Evolutionary conservation across 306 rosid genomes (phyloP), one percentile per base, ranked within the genome.

Genomic region (Quercus glauca): DNA sequence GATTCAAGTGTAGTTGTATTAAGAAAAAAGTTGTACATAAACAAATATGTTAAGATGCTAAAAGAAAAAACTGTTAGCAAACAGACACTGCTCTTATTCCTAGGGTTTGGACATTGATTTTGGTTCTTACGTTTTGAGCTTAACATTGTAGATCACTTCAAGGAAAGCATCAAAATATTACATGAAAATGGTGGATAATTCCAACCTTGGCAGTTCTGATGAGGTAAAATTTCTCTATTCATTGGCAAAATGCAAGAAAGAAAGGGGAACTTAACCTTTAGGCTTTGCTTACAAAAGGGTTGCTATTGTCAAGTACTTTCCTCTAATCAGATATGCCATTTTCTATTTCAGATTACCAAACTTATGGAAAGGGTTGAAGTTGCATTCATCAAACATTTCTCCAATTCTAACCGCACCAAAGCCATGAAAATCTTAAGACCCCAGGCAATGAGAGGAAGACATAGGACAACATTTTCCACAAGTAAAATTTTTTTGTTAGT

Each of bases 121-220:
- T 45, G 52, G 52, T 45, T 11, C 52, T 45, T 45, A 45, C 0
- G 4, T 45, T 45, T 45, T 45, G 7, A 55, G 6, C 60, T 65
- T 33, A 15, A 64, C 58, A 49, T 25, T 80, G 77, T 87, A 91
- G 97, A 85, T 91, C 68, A 83, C 94, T 67, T 88, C 88, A 68
- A 87, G 97, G 82, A 63, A 81, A 52, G 85, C 94, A 41, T 71
- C 87, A 58, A 87, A 87, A 78, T 55, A 89, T 58, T 90, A 88
- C 88, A 87, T 90, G 94, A 86, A 80, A 69, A 92, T 87, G 91
- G 92, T 85, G 73, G 94, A 92, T 55, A 88, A 83, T 49, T 92
- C 97, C 79, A 35, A 71, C 79, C 82, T 90, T 53, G 92, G 97
- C n/a, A 87, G 86, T 85, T 90, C 91, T 28, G 92, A 87, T 19